Evolutionary conservation across 139 green algal species (phyloP).

Genomic region (Eudorina sp.): DNA sequence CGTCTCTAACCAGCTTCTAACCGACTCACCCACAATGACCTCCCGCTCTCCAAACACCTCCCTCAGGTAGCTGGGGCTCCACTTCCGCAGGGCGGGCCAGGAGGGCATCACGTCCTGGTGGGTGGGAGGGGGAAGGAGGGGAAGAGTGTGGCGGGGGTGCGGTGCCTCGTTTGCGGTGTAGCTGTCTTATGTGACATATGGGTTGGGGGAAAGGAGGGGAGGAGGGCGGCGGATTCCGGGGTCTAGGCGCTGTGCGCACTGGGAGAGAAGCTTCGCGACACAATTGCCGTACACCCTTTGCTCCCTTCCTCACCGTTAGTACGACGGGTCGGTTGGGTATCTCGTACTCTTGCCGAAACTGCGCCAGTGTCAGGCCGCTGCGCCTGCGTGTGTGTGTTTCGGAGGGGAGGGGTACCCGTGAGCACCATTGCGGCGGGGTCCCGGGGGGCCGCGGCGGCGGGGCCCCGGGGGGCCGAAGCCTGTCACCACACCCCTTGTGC

Average conservation of each 20-base stretch:
- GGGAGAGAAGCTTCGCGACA: too few species aligned
- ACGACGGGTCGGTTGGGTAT: slow-evolving; percentile 88
- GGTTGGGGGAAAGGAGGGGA: background rate
- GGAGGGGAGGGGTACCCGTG: too few species aligned
- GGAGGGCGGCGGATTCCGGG: background rate
- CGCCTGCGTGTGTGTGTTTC: slow-evolving; percentile 38
- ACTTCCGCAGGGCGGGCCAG: slow-evolving; percentile 78
- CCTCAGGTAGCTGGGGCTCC: slow-evolving; percentile 71
- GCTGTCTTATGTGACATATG: too few species aligned
- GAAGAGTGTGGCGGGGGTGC: background rate
- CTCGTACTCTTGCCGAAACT: slow-evolving; percentile 89
- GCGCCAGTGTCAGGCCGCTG: slow-evolving; percentile 63
- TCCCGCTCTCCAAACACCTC: slow-evolving; percentile 62
- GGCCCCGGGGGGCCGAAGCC: too few species aligned
- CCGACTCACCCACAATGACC: slow-evolving; percentile 62
- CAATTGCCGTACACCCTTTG: too few species aligned
- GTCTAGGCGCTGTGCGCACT: background rate
- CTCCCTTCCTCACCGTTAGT: slow-evolving; percentile 72
- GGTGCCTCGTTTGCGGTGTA: too few species aligned
- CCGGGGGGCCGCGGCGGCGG: too few species aligned
- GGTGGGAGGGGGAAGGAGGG: background rate
- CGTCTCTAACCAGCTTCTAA: too few species aligned
- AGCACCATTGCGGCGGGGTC: too few species aligned
- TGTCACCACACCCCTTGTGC: too few species aligned
- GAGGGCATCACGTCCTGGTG: slow-evolving; percentile 18